Percentiles rank a stretch among this genome's conserved stretches.
Conservation (phyloP, 1,284 basidiomycete species). For the Hemileia vastatrix region DNA sequence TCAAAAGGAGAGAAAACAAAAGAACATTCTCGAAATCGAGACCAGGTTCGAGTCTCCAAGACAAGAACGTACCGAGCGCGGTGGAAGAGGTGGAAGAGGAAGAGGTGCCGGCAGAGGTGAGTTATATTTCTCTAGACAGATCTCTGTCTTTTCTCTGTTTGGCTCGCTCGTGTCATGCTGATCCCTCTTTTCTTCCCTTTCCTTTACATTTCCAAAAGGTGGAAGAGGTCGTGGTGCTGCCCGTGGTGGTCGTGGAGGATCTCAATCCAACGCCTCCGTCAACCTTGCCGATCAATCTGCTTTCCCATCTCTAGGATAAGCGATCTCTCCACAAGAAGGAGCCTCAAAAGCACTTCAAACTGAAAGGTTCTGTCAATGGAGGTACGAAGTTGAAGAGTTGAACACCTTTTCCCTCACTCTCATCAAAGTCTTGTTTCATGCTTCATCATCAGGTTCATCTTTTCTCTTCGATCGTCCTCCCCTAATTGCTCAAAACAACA, state of each 20-base stretch:
- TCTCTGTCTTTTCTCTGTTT: not conserved
- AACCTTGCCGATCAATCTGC: slow-evolving; percentile 41
- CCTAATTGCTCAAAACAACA: too few species aligned
- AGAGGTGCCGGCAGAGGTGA: not conserved
- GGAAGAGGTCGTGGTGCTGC: slow-evolving; percentile 29
- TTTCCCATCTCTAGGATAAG: slow-evolving; percentile 40
- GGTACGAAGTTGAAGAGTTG: too few species aligned
- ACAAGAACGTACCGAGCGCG: not conserved
- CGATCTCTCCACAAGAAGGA: too few species aligned
- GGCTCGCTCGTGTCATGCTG: not conserved
- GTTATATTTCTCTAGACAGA: not conserved
- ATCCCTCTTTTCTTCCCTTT: not conserved
- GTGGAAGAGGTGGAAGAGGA: not conserved
- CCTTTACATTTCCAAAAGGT: slow-evolving; percentile 1
- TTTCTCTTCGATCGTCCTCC: too few species aligned
- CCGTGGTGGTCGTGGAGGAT: not conserved
- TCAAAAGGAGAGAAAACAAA: slow-evolving; percentile 24
- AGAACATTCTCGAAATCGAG: slow-evolving; percentile 27
- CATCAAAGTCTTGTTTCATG: too few species aligned
- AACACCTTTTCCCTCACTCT: too few species aligned
- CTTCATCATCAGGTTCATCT: too few species aligned
- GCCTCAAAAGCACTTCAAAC: too few species aligned
- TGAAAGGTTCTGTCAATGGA: too few species aligned
- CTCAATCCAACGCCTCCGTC: slow-evolving; percentile 29
- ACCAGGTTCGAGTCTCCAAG: slow-evolving; percentile 17